Percentiles rank a stretch among this genome's conserved stretches.
phyloP scores from a whole-genome alignment of 192 early-diverging fungal genomes.

The Coemansia sp. region DNA sequence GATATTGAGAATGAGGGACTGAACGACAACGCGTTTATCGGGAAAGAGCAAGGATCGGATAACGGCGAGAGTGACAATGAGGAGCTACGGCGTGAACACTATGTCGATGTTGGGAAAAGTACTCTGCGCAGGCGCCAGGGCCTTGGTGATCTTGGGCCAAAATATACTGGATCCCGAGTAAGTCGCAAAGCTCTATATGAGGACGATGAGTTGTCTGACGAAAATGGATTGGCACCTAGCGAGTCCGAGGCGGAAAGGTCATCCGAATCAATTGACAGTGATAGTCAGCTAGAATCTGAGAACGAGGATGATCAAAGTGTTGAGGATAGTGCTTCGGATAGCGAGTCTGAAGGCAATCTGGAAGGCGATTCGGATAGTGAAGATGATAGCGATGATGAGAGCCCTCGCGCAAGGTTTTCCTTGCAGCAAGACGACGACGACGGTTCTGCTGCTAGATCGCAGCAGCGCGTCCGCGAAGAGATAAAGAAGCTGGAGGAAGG shows the following conservation, averaged over 20 bases:
- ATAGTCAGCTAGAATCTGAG: conserved; percentile 17
- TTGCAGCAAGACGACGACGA: conserved; percentile 25
- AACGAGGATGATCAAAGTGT: conserved; percentile 34
- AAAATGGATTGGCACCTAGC: conserved; percentile 12
- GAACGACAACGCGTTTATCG: conserved; percentile 49
- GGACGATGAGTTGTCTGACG: conserved; percentile 50
- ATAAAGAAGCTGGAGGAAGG: conserved; percentile 76
- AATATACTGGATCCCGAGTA: conserved; percentile 67
- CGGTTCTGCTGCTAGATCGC: conserved; percentile 35
- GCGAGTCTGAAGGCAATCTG: conserved; percentile 39
- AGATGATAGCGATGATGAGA: conserved; percentile 13
- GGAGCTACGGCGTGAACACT: conserved; percentile 62
- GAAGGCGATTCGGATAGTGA: conserved; percentile 23
- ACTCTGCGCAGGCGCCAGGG: conserved; percentile 59
- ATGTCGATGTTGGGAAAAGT: conserved; percentile 72
- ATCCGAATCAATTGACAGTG: background rate
- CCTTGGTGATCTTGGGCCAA: conserved; percentile 68
- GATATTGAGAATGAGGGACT: conserved; percentile 69
- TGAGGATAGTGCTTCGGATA: conserved; percentile 44
- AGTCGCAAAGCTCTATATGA: conserved; percentile 66
- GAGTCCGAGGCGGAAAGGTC: background rate
- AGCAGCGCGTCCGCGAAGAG: conserved; percentile 53
- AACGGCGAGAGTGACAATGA: conserved; percentile 54
- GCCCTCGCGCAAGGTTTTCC: conserved; percentile 23
- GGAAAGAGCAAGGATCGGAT: conserved; percentile 50